Conservation (phyloP, 345 rosid genomes). For the Citrus mangshanensis region DNA sequence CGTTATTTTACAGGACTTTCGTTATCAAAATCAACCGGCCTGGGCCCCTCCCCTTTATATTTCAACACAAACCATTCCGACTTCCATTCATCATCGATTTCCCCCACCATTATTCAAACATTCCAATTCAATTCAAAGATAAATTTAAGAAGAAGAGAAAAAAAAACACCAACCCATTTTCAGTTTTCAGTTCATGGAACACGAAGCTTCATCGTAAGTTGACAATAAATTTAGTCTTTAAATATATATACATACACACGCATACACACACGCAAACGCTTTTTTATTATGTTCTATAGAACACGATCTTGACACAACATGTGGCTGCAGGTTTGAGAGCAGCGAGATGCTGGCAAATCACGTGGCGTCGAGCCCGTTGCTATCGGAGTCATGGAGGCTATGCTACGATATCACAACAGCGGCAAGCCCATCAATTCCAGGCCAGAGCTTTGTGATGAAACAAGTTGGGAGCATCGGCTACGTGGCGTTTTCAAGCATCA, state of each 20-base stretch:
- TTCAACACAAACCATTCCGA: background rate
- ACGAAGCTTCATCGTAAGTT: slow-evolving; percentile 35
- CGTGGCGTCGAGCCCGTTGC: slow-evolving; percentile 54
- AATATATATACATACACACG: too few species aligned
- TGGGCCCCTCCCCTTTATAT: background rate
- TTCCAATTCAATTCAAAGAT: too few species aligned
- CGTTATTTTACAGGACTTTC: background rate
- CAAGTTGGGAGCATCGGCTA: slow-evolving; percentile 40
- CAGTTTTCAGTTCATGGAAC: slow-evolving; percentile 20
- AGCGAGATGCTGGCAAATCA: slow-evolving; percentile 70
- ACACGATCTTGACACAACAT: too few species aligned
- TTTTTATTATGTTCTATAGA: too few species aligned
- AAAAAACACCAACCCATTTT: background rate
- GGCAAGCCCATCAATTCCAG: background rate
- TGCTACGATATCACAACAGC: slow-evolving; percentile 39
- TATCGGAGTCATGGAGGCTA: slow-evolving; percentile 52
- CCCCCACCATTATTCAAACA: background rate
- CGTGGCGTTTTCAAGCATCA: slow-evolving; percentile 46
- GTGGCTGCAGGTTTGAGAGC: slow-evolving; percentile 51
- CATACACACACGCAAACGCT: too few species aligned
- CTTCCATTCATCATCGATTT: background rate
- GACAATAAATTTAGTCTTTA: background rate
- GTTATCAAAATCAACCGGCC: background rate
- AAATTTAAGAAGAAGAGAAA: too few species aligned
- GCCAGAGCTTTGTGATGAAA: slow-evolving; percentile 22